Evolutionary conservation across 345 rosid species (phyloP), one percentile per base, ranked within the genome.

Genomic region (Populus alba): DNA sequence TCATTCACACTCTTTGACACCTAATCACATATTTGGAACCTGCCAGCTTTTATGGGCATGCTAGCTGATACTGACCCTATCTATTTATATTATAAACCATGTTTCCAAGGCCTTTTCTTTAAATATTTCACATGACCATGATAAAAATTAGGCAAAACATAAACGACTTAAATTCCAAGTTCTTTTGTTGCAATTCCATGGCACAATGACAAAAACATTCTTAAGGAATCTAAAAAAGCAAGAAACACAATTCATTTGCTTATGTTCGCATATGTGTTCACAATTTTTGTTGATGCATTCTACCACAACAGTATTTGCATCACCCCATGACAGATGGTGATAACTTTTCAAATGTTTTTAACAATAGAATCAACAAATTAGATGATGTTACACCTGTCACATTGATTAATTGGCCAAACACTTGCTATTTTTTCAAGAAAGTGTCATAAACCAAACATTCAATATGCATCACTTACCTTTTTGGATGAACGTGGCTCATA

Each of bases 401-500:
- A 17, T 5, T 51, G 22, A 51, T 51, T 51, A 18, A 51, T 51
- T 51, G 57, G 18, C 45, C 22, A 16, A 6, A 38, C 49, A 33
- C 38, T 18, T 68, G 49, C 6, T 68, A 17, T 68, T 37, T 17
- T 18, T 68, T 25, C 5, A 68, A 17, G 35, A 8, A 8, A 68
- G n/a, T 10, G n/a, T 7, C 39, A 17, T 5, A 51, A 17, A 51
- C 38, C 25, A 75, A 20, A 39, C 70, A 66, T 45, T 43, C 66
- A 20, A 8, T 35, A 39, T 22, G 35, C 73, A 57, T 33, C n/a
- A 59, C 55, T 80, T 83, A 94, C 99, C 94, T 94, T 96, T 88
- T 88, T 96, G 55, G 99, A 96, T 82, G 99, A 94, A 74, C 97
- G 92, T 73, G 92, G 75, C 86, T 96, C 99, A 84, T 94, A 96